Conservation (phyloP, 2,329 filamentous ascomycete genomes). For the Calycina marina region DNA sequence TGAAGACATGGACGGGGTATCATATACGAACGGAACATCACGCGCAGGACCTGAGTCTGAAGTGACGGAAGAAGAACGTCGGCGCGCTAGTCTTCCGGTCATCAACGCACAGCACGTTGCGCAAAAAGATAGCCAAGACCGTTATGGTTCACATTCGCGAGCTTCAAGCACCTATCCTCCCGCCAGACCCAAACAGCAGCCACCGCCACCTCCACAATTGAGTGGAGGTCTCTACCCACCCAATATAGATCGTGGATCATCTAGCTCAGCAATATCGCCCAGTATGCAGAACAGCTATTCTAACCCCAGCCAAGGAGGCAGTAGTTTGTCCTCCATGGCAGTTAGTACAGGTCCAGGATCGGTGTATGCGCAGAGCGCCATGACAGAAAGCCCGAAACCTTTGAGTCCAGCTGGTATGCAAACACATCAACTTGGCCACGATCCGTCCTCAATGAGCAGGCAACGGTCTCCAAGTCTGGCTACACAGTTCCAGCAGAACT, state of each 20-base stretch:
- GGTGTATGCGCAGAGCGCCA: constrained; percentile 56
- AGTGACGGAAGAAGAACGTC: constrained; percentile 41
- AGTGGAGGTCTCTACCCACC: constrained; percentile 48
- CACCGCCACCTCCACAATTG: constrained; percentile 20
- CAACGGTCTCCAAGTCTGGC: constrained; percentile 53
- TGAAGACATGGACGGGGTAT: constrained; percentile 44
- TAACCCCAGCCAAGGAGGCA: constrained; percentile 33
- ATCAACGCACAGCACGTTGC: constrained; percentile 59
- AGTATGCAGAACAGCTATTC: constrained; percentile 26
- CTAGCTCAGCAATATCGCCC: constrained; percentile 39
- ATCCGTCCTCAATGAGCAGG: constrained; percentile 34
- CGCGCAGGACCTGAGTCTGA: constrained; percentile 44
- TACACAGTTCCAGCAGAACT: constrained; percentile 50
- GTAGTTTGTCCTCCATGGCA: constrained; percentile 34
- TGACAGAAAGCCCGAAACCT: constrained; percentile 81
- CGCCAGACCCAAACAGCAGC: constrained; percentile 32
- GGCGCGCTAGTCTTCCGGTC: constrained; percentile 57
- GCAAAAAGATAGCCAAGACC: constrained; percentile 22
- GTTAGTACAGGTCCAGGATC: constrained; percentile 28
- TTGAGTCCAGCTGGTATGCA: constrained; percentile 47
- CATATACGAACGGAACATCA: constrained; percentile 29
- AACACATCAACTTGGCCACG: constrained; percentile 35
- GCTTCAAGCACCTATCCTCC: constrained; percentile 66
- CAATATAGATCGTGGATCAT: constrained; percentile 34
- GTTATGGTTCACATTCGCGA: constrained; percentile 43